Conservation (phyloP, 805 yeast species). For the Nakazawaea holstii region DNA sequence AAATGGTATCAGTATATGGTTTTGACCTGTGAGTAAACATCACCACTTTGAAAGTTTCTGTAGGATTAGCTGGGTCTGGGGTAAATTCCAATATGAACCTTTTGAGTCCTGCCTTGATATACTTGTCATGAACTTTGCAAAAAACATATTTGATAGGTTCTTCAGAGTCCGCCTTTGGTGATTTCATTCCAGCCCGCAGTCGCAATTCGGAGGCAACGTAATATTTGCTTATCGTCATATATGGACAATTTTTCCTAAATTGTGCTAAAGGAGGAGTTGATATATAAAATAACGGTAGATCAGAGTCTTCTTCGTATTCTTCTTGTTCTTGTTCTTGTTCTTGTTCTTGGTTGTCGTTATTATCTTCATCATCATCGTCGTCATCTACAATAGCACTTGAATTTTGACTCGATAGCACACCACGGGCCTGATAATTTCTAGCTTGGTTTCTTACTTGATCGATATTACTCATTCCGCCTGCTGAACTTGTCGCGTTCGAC, state of each 20-base stretch:
- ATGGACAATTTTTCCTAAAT: conserved; percentile 14
- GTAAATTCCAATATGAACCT: conserved; percentile 11
- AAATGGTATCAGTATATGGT: conserved; percentile 14
- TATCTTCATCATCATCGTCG: neutral
- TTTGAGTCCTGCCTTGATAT: conserved; percentile 13
- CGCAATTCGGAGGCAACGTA: conserved; percentile 2
- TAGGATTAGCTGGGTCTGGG: conserved; percentile 6
- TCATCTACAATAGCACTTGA: conserved; percentile 2
- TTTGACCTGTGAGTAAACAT: conserved; percentile 14
- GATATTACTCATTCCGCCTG: neutral
- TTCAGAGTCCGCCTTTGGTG: neutral
- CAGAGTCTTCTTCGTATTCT: conserved; percentile 10
- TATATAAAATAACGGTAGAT: conserved; percentile 12
- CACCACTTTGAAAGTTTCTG: conserved; percentile 7
- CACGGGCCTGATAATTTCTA: neutral
- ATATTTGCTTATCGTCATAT: conserved; percentile 11
- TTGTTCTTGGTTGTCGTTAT: neutral
- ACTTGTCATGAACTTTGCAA: conserved; percentile 13
- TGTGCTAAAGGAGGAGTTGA: conserved; percentile 10
- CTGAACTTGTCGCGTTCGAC: neutral
- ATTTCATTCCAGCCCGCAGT: neutral
- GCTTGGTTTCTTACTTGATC: neutral
- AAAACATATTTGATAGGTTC: conserved; percentile 8
- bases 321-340: neutral
- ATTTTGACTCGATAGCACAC: neutral